phyloP scores from a whole-genome alignment of 2,329 filamentous ascomycete species.

The Diaporthe sp. region DNA sequence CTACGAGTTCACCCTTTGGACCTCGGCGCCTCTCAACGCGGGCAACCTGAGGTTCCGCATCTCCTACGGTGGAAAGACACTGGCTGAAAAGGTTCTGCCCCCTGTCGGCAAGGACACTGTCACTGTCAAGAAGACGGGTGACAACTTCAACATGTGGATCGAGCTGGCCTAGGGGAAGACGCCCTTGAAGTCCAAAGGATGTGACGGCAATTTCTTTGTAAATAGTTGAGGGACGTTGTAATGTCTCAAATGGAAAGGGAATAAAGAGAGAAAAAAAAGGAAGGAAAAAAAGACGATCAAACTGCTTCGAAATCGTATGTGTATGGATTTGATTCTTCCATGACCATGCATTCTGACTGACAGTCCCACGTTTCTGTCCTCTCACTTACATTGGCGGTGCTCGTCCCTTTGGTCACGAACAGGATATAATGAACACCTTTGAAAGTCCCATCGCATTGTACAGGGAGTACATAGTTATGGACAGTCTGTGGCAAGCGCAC shows the following conservation, averaged over 20 bases:
- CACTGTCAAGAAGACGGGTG: not conserved
- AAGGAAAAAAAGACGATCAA: not conserved
- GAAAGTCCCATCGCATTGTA: too few species aligned
- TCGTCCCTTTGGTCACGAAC: not conserved
- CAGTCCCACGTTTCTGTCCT: not conserved
- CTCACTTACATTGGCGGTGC: not conserved
- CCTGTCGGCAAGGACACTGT: not conserved
- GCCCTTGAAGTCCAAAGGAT: not conserved
- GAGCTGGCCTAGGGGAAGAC: not conserved
- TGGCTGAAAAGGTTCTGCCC: not conserved
- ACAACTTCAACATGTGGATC: slow-evolving; percentile 13
- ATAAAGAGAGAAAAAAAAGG: too few species aligned
- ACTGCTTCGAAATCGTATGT: too few species aligned
- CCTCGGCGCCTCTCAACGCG: not conserved
- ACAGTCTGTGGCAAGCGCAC: not conserved
- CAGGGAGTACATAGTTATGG: too few species aligned
- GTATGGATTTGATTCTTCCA: not conserved
- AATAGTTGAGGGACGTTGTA: not conserved
- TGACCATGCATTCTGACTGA: not conserved
- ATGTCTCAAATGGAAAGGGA: too few species aligned
- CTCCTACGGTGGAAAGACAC: not conserved
- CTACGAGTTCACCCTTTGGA: slow-evolving; percentile 9
- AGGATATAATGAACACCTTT: too few species aligned
- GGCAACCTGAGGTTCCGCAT: slow-evolving; percentile 1
- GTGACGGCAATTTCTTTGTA: not conserved